A percentile compares a stretch with the other conserved stretches of the same genome.
These are phyloP conservation scores for Vigna unguiculata DNA, from an alignment of 306 rosid species.

Conservation along the genomic window DNA sequence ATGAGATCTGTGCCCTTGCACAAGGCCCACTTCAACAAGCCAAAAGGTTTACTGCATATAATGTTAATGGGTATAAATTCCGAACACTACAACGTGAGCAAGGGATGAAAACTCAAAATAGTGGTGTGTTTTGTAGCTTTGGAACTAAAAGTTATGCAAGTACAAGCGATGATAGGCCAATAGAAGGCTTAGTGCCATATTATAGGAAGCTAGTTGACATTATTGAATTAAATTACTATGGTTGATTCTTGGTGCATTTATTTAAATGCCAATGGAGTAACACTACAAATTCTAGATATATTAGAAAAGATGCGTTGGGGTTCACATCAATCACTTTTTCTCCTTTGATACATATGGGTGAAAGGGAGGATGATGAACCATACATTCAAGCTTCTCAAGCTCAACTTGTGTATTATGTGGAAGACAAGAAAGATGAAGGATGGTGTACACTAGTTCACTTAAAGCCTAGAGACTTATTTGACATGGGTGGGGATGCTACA, in stretches of 20 bases:
- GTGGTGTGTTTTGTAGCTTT: no score
- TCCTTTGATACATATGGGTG: neutral
- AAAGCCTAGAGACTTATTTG: no score
- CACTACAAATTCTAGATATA: neutral
- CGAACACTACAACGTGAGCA: neutral
- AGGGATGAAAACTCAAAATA: no score
- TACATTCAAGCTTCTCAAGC: neutral
- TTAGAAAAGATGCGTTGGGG: neutral
- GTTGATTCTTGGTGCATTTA: neutral
- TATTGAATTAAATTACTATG: neutral
- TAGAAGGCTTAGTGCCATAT: neutral
- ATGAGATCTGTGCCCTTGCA: no score
- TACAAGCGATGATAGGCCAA: neutral
- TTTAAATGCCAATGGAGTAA: neutral
- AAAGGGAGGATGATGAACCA: neutral
- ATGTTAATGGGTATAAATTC: neutral
- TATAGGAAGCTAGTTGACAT: neutral
- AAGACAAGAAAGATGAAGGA: no score
- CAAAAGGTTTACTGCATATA: no score
- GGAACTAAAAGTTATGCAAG: neutral
- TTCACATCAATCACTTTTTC: neutral
- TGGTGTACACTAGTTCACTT: no score
- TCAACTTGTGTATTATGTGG: neutral
- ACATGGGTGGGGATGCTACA: no score
- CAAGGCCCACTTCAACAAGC: no score